Evolutionary conservation across 2,329 filamentous ascomycete genomes (phyloP).

Genomic region (Sporothrix brunneoviolacea): DNA sequence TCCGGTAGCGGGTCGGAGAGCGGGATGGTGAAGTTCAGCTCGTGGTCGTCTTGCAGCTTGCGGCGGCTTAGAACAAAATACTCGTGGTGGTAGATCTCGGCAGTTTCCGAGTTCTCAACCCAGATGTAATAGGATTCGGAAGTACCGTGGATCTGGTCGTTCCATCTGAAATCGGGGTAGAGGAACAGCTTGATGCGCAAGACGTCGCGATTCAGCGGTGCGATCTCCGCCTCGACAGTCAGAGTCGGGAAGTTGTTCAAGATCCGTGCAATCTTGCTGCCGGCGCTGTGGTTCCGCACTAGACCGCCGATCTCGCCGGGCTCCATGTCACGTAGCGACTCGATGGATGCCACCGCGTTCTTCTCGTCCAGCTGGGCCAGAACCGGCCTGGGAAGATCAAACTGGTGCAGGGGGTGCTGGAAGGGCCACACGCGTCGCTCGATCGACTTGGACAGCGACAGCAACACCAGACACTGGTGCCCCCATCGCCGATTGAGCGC

Average conservation of each 20-base stretch:
- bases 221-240: slow-evolving; percentile 86
- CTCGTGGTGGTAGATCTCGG: slow-evolving; percentile 96
- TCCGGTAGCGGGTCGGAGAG: slow-evolving; percentile 86
- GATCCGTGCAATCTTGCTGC: slow-evolving; percentile 71
- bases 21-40: slow-evolving; percentile 96
- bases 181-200: slow-evolving; percentile 82
- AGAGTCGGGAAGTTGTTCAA: slow-evolving; percentile 89
- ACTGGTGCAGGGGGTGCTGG: slow-evolving; percentile 90
- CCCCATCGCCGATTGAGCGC: slow-evolving; percentile 93
- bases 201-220: slow-evolving; percentile 89
- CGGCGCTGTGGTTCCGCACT: slow-evolving; percentile 86
- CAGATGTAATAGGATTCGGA: slow-evolving; percentile 98
- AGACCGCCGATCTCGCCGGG: slow-evolving; percentile 79
- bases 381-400: slow-evolving; percentile 79
- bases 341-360: slow-evolving; percentile 61
- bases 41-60: slow-evolving; percentile 92
- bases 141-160: slow-evolving; percentile 84
- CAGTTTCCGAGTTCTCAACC: slow-evolving; percentile 97
- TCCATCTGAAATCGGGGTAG: slow-evolving; percentile 88
- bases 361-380: slow-evolving; percentile 67
- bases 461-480: slow-evolving; percentile 82
- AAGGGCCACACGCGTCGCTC: slow-evolving; percentile 95
- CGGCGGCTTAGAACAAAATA: slow-evolving; percentile 87
- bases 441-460: slow-evolving; percentile 93
- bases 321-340: slow-evolving; percentile 88